Base-by-base conservation (phyloP, 805 yeast species). In the Maudiozyma barnettii region DNA sequence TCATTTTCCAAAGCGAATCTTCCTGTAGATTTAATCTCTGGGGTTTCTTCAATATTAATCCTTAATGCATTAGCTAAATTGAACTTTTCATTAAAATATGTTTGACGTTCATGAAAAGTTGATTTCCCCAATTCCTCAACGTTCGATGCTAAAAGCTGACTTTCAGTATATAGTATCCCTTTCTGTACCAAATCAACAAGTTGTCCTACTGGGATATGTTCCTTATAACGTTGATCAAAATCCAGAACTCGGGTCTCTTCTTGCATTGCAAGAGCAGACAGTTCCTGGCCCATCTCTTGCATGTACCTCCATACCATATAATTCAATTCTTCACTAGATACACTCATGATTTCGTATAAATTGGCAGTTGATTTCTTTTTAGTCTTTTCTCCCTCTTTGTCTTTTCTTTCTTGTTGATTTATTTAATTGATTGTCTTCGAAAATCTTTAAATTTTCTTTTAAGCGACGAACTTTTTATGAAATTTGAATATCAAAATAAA, bases 251-350 rank as follows among this genome's bases (percentile, higher is more conserved):
- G 68, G 0, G 91, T 71, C 54, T 85, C 90, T 54, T 84, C 82
- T 52, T 84, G 86, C 26, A 93, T 66, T 0, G 96, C 95, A 57
- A 75, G 79, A 0, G 95, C 89, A 1, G 93, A 73, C 19, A 86
- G 72, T 45, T 85, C 90, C 37, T 63, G 72, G 2, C 95, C 95
- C 5, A 82, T 71, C 63, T 93, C 98, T 60, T 88, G 95, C 36
- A 89, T 73, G 60, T 91, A 93, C 51, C 97, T 70, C 96, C 96
- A 93, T 46, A 91, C 78, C 55, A 93, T 74, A 61, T 91, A 91
- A 70, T 91, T 93, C 46, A 91, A 76, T 65, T 89, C 95, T 48
- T 76, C 79, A 48, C 93, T 82, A 5, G 93, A 77, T 43, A 91
- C 68, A 22, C 95, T 83, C 96, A 88, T 87, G 19, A n/a, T 39